phyloP scores from a whole-genome alignment of 176 grass and related monocot genomes.

The Cenchrus americanus region DNA sequence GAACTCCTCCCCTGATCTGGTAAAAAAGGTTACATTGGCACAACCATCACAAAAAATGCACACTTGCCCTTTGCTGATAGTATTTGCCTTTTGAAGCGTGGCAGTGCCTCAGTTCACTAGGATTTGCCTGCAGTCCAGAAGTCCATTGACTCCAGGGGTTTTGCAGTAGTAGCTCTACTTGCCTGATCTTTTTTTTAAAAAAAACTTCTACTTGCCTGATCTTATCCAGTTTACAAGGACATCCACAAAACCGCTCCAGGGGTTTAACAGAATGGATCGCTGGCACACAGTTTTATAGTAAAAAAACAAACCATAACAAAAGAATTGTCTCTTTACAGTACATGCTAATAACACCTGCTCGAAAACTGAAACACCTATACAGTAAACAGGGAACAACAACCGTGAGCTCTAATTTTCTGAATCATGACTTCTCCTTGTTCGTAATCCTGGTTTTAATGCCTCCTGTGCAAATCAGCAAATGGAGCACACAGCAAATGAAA shows the following conservation, averaged over 20 bases:
- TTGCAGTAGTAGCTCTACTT: background rate
- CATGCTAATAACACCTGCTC: constrained; percentile 14
- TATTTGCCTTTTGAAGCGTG: background rate
- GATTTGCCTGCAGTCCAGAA: background rate
- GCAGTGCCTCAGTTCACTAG: background rate
- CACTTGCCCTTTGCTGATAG: background rate
- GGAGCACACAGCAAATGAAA: constrained; percentile 12
- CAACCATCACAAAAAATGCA: background rate
- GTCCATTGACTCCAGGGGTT: background rate
- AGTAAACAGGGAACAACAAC: constrained; percentile 39
- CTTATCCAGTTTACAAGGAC: background rate
- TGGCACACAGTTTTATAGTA: background rate
- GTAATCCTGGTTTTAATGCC: constrained; percentile 73
- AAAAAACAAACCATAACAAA: constrained; percentile 23
- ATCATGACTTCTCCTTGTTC: constrained; percentile 55
- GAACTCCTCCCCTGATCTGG: constrained; percentile 3
- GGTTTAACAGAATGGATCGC: background rate
- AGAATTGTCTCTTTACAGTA: constrained; percentile 18
- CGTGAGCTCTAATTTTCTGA: background rate
- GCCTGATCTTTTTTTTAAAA: background rate
- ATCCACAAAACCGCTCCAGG: background rate
- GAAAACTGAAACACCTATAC: constrained; percentile 30
- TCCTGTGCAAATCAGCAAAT: constrained; percentile 48
- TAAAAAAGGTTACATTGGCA: background rate
- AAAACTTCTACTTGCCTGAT: background rate